A percentile compares a stretch with the other conserved stretches of the same genome.
phyloP scores from a whole-genome alignment of 805 yeast genomes.

The Zygosaccharomyces gambellarensis region DNA sequence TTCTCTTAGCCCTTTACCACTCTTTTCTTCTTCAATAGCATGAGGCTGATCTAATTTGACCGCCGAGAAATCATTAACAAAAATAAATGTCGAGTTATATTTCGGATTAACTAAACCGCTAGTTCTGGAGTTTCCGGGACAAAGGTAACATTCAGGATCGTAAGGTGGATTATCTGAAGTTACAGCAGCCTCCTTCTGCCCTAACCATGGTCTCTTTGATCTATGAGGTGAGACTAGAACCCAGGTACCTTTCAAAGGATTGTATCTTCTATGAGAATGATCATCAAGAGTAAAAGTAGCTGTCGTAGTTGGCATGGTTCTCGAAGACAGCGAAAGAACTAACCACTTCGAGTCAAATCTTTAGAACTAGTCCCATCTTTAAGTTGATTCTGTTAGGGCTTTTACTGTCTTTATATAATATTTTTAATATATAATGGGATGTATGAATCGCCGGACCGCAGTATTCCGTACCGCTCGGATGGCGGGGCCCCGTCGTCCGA shows the following conservation, averaged over 20 bases:
- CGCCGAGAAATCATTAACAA: conserved; percentile 68
- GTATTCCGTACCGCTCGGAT: not conserved
- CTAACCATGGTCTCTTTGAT: conserved; percentile 78
- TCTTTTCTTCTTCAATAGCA: conserved; percentile 12
- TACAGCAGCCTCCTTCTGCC: conserved; percentile 53
- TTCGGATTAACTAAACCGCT: conserved; percentile 55
- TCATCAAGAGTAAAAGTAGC: conserved; percentile 45
- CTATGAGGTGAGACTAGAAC: conserved; percentile 73
- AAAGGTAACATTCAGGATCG: conserved; percentile 63
- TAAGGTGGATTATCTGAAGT: conserved; percentile 45
- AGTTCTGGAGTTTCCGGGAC: conserved; percentile 67
- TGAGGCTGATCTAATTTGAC: conserved; percentile 53
- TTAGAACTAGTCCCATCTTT: too few species aligned
- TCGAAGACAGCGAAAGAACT: not conserved
- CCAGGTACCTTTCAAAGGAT: conserved; percentile 65
- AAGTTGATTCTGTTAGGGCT: not conserved
- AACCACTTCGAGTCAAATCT: not conserved
- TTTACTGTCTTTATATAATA: not conserved
- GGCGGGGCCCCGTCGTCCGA: conserved; percentile 3
- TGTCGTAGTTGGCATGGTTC: not conserved
- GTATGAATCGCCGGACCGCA: not conserved
- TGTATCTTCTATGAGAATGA: conserved; percentile 63
- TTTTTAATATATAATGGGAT: not conserved
- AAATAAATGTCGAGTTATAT: conserved; percentile 53
- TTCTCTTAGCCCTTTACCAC: conserved; percentile 29